A percentile compares a stretch with the other conserved stretches of the same genome.
phyloP scores from a whole-genome alignment of 2,329 filamentous ascomycete genomes.

The Penicillium sp. region DNA sequence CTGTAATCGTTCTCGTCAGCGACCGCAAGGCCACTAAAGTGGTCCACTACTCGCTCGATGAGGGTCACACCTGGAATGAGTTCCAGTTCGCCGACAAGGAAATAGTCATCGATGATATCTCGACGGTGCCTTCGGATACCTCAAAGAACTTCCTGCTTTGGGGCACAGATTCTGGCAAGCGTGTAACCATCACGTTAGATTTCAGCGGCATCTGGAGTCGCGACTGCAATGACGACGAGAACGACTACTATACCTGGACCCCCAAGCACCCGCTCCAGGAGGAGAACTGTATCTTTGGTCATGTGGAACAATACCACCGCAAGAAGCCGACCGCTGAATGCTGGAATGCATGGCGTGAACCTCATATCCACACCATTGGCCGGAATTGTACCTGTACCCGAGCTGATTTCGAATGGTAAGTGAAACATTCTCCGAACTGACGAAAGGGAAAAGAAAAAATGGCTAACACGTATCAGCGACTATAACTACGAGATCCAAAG shows the following conservation, averaged over 20 bases:
- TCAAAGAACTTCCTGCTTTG: conserved; percentile 91
- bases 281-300: conserved; percentile 86
- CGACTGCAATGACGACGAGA: conserved; percentile 59
- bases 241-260: conserved; percentile 80
- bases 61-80: conserved; percentile 73
- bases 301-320: conserved; percentile 81
- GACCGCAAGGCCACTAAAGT: conserved; percentile 64
- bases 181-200: conserved; percentile 79
- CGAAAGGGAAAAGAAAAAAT: conserved; percentile 1
- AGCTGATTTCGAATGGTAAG: conserved; percentile 88
- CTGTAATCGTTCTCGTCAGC: conserved; percentile 81
- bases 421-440: conserved; percentile 12
- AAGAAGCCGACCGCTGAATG: conserved; percentile 77
- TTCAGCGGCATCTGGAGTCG: conserved; percentile 75
- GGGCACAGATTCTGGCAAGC: conserved; percentile 58
- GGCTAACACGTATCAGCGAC: conserved; percentile 55
- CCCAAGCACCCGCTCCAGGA: conserved; percentile 76
- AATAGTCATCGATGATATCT: conserved; percentile 72
- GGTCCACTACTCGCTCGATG: conserved; percentile 73
- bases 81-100: conserved; percentile 69
- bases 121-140: conserved; percentile 81
- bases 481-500: conserved; percentile 85
- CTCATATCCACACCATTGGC: conserved; percentile 65
- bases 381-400: conserved; percentile 79
- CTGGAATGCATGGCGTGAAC: conserved; percentile 72